Evolutionary conservation across 192 early-diverging fungal species (phyloP).

Genomic region (Chytriomyces hyalinus): DNA sequence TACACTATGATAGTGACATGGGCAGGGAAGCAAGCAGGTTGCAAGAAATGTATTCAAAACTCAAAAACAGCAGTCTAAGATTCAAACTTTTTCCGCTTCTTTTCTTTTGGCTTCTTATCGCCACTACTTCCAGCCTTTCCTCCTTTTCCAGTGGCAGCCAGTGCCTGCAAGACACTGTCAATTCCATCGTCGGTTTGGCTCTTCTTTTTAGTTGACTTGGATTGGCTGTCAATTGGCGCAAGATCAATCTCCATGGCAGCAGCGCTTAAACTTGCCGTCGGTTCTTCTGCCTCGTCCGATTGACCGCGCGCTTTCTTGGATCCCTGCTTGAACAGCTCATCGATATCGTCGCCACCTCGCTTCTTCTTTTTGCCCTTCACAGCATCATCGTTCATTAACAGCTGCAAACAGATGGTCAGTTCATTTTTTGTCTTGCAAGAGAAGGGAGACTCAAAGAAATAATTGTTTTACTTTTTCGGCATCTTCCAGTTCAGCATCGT

Average conservation of each 20-base stretch:
- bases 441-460: too few species aligned
- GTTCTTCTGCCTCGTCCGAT: conserved; percentile 14
- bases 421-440: too few species aligned
- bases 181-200: conserved; percentile 44
- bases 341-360: conserved; percentile 17
- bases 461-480: conserved; percentile 1
- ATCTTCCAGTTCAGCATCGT: conserved; percentile 35
- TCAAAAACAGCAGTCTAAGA: neutral
- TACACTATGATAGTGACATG: too few species aligned
- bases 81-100: conserved; percentile 25
- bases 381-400: conserved; percentile 26
- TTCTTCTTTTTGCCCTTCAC: conserved; percentile 57
- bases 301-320: neutral
- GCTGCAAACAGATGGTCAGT: neutral
- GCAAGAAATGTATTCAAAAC: neutral
- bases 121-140: conserved; percentile 2
- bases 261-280: conserved; percentile 1
- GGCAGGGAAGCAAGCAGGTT: too few species aligned
- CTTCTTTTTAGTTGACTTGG: neutral
- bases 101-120: conserved; percentile 16
- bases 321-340: neutral
- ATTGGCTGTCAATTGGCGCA: neutral
- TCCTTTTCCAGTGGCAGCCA: conserved; percentile 50
- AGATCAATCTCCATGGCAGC: conserved; percentile 1
- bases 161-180: conserved; percentile 58